Base-by-base conservation (phyloP, 1,139 yeast genomes). In the Sugiyamaella paludigena region DNA sequence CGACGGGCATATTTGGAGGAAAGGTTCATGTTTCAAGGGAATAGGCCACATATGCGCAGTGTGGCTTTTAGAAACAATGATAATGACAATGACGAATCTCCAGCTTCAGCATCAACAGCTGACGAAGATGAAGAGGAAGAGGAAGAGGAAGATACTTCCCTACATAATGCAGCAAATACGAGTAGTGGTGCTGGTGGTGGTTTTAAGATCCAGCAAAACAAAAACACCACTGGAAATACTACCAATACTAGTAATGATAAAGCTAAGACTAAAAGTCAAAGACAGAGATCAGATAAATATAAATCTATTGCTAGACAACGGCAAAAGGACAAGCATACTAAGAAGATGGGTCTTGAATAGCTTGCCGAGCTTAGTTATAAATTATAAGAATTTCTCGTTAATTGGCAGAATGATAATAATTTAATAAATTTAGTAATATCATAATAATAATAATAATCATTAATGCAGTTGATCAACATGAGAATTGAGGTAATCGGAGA, bases 1-100 rank as follows among this genome's bases (percentile, higher is more conserved):
- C 71, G 86, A 11, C 52, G 49, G 45, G 52, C 51, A 34, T 44
- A 47, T 12, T 64, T 86, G 49, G 95, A 86, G 59, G 86, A 83
- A 48, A 77, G 77, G 56, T 83, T 72, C 58, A 70, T 76, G 72
- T 76, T 81, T 49, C 48, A 55, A 34, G 62, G 61, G 19, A 49
- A 58, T 45, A 30, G 36, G 42, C 51, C 56, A 12, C 54, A 50
- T 32, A 35, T 53, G 35, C 33, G 47, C 26, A 36, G 45, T 35
- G 40, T 28, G 19, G 43, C 44, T 7, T 36, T 40, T 27, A n/a
- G 43, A 39, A 37, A 27, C 11, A 24, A 47, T 15, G 26, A 30
- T 10, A 32, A 35, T 30, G 43, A 39, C 12, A 45, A 43, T 13
- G 43, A 30, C 7, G 33, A 19, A n/a, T n/a, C 47, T 16, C 27